These are phyloP conservation scores for Coemansia sp. DNA, from an alignment of 192 early-diverging fungal genomes.

Conservation along the genomic window DNA sequence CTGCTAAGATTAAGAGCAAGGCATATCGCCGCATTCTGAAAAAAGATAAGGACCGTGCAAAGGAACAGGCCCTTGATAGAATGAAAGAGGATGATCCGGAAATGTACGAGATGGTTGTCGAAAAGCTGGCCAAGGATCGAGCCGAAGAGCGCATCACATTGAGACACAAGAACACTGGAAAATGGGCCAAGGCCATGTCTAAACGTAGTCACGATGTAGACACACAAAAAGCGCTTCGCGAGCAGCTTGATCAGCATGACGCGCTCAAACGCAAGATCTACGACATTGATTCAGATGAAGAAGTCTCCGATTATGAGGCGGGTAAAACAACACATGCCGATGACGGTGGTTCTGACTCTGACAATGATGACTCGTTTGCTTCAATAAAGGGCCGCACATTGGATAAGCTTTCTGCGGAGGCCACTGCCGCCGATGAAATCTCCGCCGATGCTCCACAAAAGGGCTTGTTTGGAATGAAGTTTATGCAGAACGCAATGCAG, in stretches of 20 bases:
- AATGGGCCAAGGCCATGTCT: slow-evolving; percentile 91
- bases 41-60: slow-evolving; percentile 67
- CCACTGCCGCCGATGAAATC: slow-evolving; percentile 29
- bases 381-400: slow-evolving; percentile 12
- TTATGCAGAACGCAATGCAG: slow-evolving; percentile 87
- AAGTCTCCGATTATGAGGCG: slow-evolving; percentile 46
- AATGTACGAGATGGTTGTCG: slow-evolving; percentile 45
- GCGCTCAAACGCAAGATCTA: slow-evolving; percentile 78
- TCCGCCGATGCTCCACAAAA: slow-evolving; percentile 59
- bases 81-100: slow-evolving; percentile 68
- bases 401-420: slow-evolving; percentile 15
- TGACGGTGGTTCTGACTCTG: slow-evolving; percentile 21
- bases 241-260: slow-evolving; percentile 80
- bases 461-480: slow-evolving; percentile 95
- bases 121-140: slow-evolving; percentile 54
- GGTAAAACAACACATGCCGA: slow-evolving; percentile 44
- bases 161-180: slow-evolving; percentile 92
- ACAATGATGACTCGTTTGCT: slow-evolving; percentile 22
- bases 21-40: slow-evolving; percentile 86
- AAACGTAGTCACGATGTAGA: slow-evolving; percentile 58
- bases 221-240: slow-evolving; percentile 76
- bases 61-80: slow-evolving; percentile 65
- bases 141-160: slow-evolving; percentile 91
- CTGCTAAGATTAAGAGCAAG: slow-evolving; percentile 98
- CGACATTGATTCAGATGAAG: slow-evolving; percentile 64